phyloP scores from a whole-genome alignment of 768 basidiomycete genomes.

The Tremella fuciformis region DNA sequence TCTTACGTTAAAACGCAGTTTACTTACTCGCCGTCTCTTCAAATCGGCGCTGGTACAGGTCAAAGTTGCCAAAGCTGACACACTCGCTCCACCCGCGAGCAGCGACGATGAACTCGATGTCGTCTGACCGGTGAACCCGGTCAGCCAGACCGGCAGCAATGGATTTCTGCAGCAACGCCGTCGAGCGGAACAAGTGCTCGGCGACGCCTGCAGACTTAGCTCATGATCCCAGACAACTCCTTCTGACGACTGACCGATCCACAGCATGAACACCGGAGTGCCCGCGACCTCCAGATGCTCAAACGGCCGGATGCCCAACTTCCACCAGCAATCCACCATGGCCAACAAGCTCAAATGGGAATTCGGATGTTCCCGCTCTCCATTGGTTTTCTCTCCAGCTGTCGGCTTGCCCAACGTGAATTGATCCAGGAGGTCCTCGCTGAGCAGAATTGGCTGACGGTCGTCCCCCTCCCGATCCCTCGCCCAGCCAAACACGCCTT shows the following conservation, averaged over 20 bases:
- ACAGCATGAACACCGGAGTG: slow-evolving; percentile 91
- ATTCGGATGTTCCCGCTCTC: slow-evolving; percentile 57
- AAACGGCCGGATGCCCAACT: slow-evolving; percentile 79
- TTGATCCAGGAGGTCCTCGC: slow-evolving; percentile 77
- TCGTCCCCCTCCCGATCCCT: slow-evolving; percentile 35
- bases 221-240: not conserved
- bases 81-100: slow-evolving; percentile 96
- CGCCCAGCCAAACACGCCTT: slow-evolving; percentile 67
- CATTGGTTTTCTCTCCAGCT: slow-evolving; percentile 10
- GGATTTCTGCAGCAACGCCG: slow-evolving; percentile 62
- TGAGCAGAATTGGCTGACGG: slow-evolving; percentile 68
- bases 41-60: slow-evolving; percentile 78
- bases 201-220: slow-evolving; percentile 62
- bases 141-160: slow-evolving; percentile 73
- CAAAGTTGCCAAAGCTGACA: slow-evolving; percentile 86
- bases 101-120: slow-evolving; percentile 89
- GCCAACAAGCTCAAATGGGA: slow-evolving; percentile 91
- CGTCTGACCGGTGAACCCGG: slow-evolving; percentile 76
- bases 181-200: slow-evolving; percentile 84
- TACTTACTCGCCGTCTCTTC: slow-evolving; percentile 61
- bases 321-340: slow-evolving; percentile 98
- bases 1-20: not conserved
- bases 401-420: slow-evolving; percentile 69
- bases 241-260: slow-evolving; percentile 61
- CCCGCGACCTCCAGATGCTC: slow-evolving; percentile 88